A percentile compares a stretch with the other conserved stretches of the same genome.
Evolutionary conservation across 108 stramenopile genomes (phyloP).

Genomic region (Cyclotella atomus): DNA sequence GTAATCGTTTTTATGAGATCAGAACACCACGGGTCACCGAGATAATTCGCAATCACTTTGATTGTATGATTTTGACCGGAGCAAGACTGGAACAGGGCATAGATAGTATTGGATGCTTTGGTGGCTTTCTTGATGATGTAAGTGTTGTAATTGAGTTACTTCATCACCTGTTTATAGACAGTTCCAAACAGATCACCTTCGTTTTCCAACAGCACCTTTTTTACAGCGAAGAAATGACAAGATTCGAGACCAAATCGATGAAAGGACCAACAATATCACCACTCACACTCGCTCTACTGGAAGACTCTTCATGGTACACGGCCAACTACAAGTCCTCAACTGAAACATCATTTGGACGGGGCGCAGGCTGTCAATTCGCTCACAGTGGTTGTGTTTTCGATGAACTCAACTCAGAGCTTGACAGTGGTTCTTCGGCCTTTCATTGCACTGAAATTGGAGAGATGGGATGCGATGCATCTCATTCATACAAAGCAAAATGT

Average conservation of each 20-base stretch:
- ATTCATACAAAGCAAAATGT: conserved; percentile 43
- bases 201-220: conserved; percentile 37
- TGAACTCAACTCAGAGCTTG: not conserved
- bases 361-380: conserved; percentile 54
- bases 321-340: conserved; percentile 47
- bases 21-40: conserved; percentile 76
- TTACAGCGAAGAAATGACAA: conserved; percentile 44
- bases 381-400: conserved; percentile 23
- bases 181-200: not conserved
- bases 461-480: conserved; percentile 42
- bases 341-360: conserved; percentile 43
- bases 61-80: conserved; percentile 73
- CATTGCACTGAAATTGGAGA: conserved; percentile 36
- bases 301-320: conserved; percentile 58
- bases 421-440: conserved; percentile 19
- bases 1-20: conserved; percentile 49
- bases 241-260: conserved; percentile 10
- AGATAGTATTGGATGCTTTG: conserved; percentile 34
- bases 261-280: conserved; percentile 33
- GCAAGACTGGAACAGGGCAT: conserved; percentile 62
- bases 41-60: conserved; percentile 83
- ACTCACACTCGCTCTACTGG: conserved; percentile 50
- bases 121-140: conserved; percentile 45
- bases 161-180: not conserved
- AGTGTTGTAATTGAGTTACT: conserved; percentile 6